Percentiles rank a stretch among this genome's conserved stretches.
These are phyloP conservation scores for Microstroma glucosiphilum DNA, from an alignment of 1,284 basidiomycete genomes.

Conservation along the genomic window DNA sequence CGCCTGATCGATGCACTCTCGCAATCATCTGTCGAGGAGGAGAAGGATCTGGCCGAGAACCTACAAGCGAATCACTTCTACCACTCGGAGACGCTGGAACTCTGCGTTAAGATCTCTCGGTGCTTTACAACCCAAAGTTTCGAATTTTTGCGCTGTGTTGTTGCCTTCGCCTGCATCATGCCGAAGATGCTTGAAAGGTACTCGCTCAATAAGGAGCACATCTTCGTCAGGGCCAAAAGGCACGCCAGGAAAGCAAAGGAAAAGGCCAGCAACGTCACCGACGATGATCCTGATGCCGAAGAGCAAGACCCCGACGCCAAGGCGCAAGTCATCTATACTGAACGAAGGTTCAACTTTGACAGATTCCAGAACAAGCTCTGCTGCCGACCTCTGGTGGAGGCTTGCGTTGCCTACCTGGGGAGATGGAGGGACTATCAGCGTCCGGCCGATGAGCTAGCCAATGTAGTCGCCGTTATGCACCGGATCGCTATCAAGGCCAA, in stretches of 20 bases:
- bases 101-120: constrained; percentile 32
- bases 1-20: constrained; percentile 42
- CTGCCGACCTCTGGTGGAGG: constrained; percentile 34
- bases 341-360: constrained; percentile 44
- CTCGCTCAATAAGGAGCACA: constrained; percentile 37
- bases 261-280: constrained; percentile 11
- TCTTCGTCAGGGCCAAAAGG: constrained; percentile 42
- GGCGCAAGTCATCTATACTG: constrained; percentile 24
- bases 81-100: constrained; percentile 39
- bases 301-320: constrained; percentile 30
- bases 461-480: constrained; percentile 42
- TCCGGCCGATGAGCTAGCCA: constrained; percentile 31
- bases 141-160: constrained; percentile 37
- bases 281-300: constrained; percentile 16
- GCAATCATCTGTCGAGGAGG: constrained; percentile 24
- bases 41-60: constrained; percentile 37
- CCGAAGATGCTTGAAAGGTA: constrained; percentile 46
- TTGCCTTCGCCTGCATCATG: constrained; percentile 41
- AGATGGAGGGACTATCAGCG: constrained; percentile 39
- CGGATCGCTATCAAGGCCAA: constrained; percentile 40
- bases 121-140: constrained; percentile 45
- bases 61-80: constrained; percentile 47
- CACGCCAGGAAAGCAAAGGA: constrained; percentile 22
- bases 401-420: constrained; percentile 35
- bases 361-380: constrained; percentile 42